Base-by-base conservation (phyloP, 176 grass and related monocot genomes). In the Zizania latifolia region DNA sequence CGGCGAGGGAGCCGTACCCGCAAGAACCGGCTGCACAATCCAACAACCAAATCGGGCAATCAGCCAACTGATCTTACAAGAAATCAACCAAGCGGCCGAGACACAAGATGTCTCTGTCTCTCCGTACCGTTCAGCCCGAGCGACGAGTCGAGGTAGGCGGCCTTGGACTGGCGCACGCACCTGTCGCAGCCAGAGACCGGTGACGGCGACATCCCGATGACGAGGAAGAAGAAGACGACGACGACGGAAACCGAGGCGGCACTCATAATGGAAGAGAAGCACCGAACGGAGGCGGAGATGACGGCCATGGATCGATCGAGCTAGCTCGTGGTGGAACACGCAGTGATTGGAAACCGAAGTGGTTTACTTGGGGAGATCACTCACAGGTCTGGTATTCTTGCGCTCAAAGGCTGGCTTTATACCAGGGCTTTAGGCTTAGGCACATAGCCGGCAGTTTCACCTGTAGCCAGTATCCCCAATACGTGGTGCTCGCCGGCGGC, bases 1-100 rank as follows among this genome's bases (percentile, higher is more conserved):
- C 70, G 15, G 87, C 84, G 38, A 88, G 23, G 71, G 87, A 59
- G 28, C 84, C 90, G 79, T 93, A 90, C 60, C 93, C 90, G 84
- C 90, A 97, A 45, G 85, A 86, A 14, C 87, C 90, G 66, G 72
- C 90, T 97, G 78, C 41, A 64, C 28, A 30, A 59, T 39, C 6
- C 32, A 50, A 27, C 31, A 65, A 50, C 3, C 23, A 3, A 6
- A n/a, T n/a, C n/a, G n/a, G n/a, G n/a, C n/a, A n/a, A 59, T 10
- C 10, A 13, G 8, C 3, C 27, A 36, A 19, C 0, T 14, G 1
- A 35, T 34, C 27, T 41, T 24, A 2, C 77, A 36, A n/a, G 16
- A 2, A 6, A 19, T 8, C 0, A 39, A 32, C n/a, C n/a, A n/a
- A n/a, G n/a, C n/a, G n/a, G n/a, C n/a, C n/a, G n/a, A n/a, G n/a